A percentile compares a stretch with the other conserved stretches of the same genome.
Evolutionary conservation across 495 filamentous ascomycete genomes (phyloP).

Genomic region (Tuber brumale): DNA sequence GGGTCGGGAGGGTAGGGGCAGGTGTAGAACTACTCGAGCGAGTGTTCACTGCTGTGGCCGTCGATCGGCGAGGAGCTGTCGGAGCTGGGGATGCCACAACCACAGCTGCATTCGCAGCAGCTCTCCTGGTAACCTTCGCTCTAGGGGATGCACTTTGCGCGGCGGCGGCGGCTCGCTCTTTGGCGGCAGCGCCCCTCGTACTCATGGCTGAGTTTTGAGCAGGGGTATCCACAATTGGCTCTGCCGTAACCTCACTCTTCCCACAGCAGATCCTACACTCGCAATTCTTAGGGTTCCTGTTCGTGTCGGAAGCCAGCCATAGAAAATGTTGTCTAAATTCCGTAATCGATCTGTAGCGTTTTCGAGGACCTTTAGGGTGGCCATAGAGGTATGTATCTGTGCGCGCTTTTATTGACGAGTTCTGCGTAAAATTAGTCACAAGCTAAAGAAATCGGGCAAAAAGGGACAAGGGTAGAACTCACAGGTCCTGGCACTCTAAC

Average conservation of each 20-base stretch:
- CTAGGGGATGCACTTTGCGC: slow-evolving; percentile 15
- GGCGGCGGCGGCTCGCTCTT: slow-evolving; percentile 15
- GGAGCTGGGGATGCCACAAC: slow-evolving; percentile 12
- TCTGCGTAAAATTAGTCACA: not conserved
- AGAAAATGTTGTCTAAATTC: slow-evolving; percentile 59
- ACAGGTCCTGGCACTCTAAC: slow-evolving; percentile 43
- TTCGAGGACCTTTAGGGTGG: slow-evolving; percentile 53
- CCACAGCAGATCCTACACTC: slow-evolving; percentile 50
- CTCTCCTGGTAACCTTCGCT: slow-evolving; percentile 17
- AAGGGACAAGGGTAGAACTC: slow-evolving; percentile 6
- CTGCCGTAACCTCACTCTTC: slow-evolving; percentile 7
- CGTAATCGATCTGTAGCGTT: slow-evolving; percentile 53
- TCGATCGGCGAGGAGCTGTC: slow-evolving; percentile 4
- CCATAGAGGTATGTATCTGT: slow-evolving; percentile 60
- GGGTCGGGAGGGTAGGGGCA: slow-evolving; percentile 21
- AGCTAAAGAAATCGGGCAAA: not conserved
- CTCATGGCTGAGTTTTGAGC: slow-evolving; percentile 26
- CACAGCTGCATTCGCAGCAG: slow-evolving; percentile 15
- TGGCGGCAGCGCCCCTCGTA: slow-evolving; percentile 17
- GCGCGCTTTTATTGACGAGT: slow-evolving; percentile 43
- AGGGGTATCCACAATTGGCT: slow-evolving; percentile 21
- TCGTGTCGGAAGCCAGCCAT: slow-evolving; percentile 53
- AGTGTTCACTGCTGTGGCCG: slow-evolving; percentile 1
- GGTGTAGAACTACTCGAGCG: not conserved
- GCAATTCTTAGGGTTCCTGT: slow-evolving; percentile 54